These are phyloP conservation scores for Boeremia lycopersici DNA, from an alignment of 2,329 filamentous ascomycete species.

Conservation along the genomic window DNA sequence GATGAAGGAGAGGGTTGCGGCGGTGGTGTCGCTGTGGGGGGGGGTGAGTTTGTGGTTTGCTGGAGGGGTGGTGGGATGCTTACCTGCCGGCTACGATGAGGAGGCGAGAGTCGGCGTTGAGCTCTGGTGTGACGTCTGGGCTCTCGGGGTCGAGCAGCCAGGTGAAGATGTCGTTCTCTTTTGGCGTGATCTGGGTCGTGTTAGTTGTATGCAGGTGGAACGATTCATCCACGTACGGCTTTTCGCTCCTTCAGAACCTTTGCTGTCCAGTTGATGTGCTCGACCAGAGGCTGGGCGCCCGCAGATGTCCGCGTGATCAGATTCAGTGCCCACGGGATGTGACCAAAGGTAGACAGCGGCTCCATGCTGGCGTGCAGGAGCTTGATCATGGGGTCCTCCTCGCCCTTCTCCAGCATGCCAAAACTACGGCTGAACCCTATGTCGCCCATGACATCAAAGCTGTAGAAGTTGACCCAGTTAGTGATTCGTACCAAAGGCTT, in stretches of 20 bases:
- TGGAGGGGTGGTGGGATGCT: too few species aligned
- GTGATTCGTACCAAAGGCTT: constrained; percentile 34
- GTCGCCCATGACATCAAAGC: constrained; percentile 59
- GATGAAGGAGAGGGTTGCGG: constrained; percentile 37
- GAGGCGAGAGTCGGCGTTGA: constrained; percentile 37
- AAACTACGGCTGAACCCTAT: constrained; percentile 52
- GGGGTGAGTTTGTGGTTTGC: too few species aligned
- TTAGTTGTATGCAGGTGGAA: neutral
- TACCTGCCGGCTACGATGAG: constrained; percentile 42
- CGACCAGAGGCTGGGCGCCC: constrained; percentile 29
- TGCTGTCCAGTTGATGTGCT: constrained; percentile 33
- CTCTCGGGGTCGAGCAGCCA: constrained; percentile 31
- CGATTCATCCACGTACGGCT: constrained; percentile 20
- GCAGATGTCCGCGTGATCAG: constrained; percentile 22
- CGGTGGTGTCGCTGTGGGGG: constrained; percentile 35
- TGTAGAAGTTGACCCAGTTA: constrained; percentile 49
- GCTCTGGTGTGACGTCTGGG: constrained; percentile 25
- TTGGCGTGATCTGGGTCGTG: constrained; percentile 23
- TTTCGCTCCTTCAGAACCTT: constrained; percentile 34
- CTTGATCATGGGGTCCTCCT: constrained; percentile 36
- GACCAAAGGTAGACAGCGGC: constrained; percentile 26
- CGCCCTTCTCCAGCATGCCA: constrained; percentile 42
- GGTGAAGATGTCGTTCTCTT: constrained; percentile 37
- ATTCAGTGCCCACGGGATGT: constrained; percentile 31
- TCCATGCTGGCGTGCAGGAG: constrained; percentile 34